These are phyloP conservation scores for Antrodiella citrinella DNA, from an alignment of 768 basidiomycete genomes.

Conservation along the genomic window DNA sequence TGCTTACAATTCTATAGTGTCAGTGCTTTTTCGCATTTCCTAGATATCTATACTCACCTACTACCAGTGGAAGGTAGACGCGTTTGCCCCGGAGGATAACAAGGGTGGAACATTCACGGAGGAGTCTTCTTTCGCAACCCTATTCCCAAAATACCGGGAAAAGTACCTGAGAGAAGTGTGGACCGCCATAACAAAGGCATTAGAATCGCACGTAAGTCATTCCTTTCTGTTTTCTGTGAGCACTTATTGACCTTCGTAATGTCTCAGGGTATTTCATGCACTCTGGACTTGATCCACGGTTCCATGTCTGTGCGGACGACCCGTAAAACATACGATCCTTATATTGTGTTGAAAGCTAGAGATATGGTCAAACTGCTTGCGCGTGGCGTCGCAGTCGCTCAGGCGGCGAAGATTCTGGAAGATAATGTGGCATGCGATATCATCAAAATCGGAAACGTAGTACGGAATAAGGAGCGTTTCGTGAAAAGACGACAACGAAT, in stretches of 20 bases:
- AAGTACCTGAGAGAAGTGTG: conserved; percentile 93
- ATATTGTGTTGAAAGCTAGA: conserved; percentile 90
- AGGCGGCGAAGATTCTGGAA: conserved; percentile 85
- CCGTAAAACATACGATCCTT: conserved; percentile 94
- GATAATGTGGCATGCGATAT: conserved; percentile 92
- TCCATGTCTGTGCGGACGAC: conserved; percentile 97
- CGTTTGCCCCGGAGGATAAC: conserved; percentile 69
- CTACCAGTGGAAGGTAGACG: conserved; percentile 72
- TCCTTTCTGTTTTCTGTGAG: background rate
- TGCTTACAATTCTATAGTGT: background rate
- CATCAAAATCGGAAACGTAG: conserved; percentile 92
- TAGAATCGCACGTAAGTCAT: conserved; percentile 66
- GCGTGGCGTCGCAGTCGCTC: conserved; percentile 77
- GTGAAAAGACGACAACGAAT: conserved; percentile 95
- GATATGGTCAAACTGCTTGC: conserved; percentile 95
- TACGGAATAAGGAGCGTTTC: conserved; percentile 93
- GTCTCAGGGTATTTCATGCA: conserved; percentile 76
- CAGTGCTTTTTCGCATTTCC: conserved; percentile 23
- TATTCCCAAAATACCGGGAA: conserved; percentile 98
- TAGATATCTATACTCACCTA: background rate
- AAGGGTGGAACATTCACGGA: conserved; percentile 81
- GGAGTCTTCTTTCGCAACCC: conserved; percentile 95
- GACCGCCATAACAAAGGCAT: conserved; percentile 78
- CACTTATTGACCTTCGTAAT: background rate
- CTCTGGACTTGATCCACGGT: conserved; percentile 91